A percentile compares a stretch with the other conserved stretches of the same genome.
These are phyloP conservation scores for Anthoceros angustus DNA, from an alignment of 225 moss, liverwort and hornwort genomes.

Conservation along the genomic window DNA sequence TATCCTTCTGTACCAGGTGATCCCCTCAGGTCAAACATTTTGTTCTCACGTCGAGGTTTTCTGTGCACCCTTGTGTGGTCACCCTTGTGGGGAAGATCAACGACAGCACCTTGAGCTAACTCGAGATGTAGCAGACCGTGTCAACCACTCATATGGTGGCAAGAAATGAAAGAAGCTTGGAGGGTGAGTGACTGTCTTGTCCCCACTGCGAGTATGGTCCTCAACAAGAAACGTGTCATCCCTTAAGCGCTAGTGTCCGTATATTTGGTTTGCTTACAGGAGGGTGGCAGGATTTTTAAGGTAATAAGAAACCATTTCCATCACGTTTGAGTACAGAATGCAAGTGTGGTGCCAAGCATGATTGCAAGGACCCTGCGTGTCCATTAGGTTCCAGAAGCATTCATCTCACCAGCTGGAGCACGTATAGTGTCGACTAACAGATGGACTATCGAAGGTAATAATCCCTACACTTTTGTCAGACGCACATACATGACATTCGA, in stretches of 20 bases:
- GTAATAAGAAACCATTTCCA: conserved; percentile 15
- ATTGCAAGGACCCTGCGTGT: not conserved
- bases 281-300: conserved; percentile 95
- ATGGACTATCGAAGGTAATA: conserved; percentile 68
- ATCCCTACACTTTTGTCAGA: not conserved
- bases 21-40: too few species aligned
- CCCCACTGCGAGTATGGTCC: not conserved
- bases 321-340: not conserved
- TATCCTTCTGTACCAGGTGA: conserved; percentile 85
- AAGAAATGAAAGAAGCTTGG: conserved; percentile 98
- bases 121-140: conserved; percentile 85
- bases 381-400: conserved; percentile 76
- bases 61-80: not conserved
- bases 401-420: conserved; percentile 84
- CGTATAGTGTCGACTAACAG: conserved; percentile 92
- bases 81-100: conserved; percentile 64
- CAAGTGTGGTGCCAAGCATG: not conserved
- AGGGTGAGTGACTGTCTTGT: conserved; percentile 39
- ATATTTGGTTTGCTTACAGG: conserved; percentile 30
- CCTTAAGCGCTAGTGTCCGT: not conserved
- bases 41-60: not conserved
- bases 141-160: conserved; percentile 76
- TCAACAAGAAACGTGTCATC: not conserved
- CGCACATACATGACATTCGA: not conserved
- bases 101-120: conserved; percentile 95